Evolutionary conservation across 1,284 basidiomycete genomes (phyloP).

Genomic region (Puccinia coronata): DNA sequence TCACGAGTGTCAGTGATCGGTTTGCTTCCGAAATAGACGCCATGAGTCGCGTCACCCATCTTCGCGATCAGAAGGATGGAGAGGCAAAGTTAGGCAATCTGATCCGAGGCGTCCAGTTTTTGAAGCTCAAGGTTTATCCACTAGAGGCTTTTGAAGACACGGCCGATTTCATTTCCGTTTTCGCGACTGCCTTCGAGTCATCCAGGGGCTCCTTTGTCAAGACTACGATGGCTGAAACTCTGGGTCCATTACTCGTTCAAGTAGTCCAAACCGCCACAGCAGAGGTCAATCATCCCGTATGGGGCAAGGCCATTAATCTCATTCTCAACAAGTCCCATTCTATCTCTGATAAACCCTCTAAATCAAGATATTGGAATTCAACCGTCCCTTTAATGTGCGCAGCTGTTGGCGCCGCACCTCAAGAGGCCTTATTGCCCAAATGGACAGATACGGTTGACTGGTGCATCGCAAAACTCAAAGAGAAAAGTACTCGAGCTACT

Average conservation of each 20-base stretch:
- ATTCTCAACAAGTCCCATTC: slow-evolving; percentile 81
- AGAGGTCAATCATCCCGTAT: slow-evolving; percentile 91
- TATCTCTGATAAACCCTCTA: slow-evolving; percentile 69
- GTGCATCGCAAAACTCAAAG: slow-evolving; percentile 60
- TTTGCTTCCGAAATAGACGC: slow-evolving; percentile 48
- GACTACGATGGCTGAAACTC: slow-evolving; percentile 78
- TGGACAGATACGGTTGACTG: slow-evolving; percentile 64
- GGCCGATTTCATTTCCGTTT: slow-evolving; percentile 81
- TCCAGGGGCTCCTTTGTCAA: slow-evolving; percentile 83
- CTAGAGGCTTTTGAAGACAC: slow-evolving; percentile 90
- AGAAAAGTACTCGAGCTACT: slow-evolving; percentile 71
- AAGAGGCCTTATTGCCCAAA: slow-evolving; percentile 78
- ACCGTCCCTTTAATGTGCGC: slow-evolving; percentile 85
- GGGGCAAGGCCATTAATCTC: slow-evolving; percentile 84
- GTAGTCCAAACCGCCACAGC: slow-evolving; percentile 77
- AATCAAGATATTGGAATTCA: slow-evolving; percentile 85
- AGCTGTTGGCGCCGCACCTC: slow-evolving; percentile 80
- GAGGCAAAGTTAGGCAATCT: slow-evolving; percentile 40
- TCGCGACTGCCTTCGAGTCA: slow-evolving; percentile 79
- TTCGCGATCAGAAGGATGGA: slow-evolving; percentile 46
- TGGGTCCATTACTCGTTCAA: slow-evolving; percentile 65
- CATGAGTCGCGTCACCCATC: slow-evolving; percentile 20
- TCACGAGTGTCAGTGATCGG: slow-evolving; percentile 49
- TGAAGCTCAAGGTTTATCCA: slow-evolving; percentile 75
- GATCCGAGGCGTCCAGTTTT: slow-evolving; percentile 45